Evolutionary conservation across 1,139 yeast genomes (phyloP).

Genomic region (Spencermartinsiella ligniputridi): DNA sequence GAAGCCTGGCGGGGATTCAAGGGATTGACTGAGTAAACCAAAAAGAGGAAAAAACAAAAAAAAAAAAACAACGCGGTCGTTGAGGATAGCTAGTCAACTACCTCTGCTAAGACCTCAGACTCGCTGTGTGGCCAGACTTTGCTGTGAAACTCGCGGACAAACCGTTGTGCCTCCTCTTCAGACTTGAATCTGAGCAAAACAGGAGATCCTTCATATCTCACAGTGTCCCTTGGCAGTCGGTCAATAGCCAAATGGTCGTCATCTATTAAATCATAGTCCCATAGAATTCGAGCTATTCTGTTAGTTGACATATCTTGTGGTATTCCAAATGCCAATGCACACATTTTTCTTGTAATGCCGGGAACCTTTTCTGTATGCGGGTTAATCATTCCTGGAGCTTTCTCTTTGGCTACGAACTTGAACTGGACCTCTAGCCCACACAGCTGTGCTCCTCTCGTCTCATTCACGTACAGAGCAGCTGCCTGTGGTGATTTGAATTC

Average conservation of each 20-base stretch:
- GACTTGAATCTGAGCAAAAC: conserved; percentile 48
- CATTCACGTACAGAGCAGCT: conserved; percentile 49
- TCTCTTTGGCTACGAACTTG: conserved; percentile 38
- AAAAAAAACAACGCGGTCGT: not conserved
- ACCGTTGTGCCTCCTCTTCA: conserved; percentile 47
- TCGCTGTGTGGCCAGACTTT: conserved; percentile 37
- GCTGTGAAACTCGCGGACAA: conserved; percentile 54
- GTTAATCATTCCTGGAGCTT: conserved; percentile 26
- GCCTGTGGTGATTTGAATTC: conserved; percentile 44
- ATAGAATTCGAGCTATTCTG: conserved; percentile 34
- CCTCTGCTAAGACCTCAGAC: conserved; percentile 34
- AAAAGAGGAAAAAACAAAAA: not conserved
- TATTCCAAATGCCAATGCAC: conserved; percentile 38
- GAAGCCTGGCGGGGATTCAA: conserved; percentile 75
- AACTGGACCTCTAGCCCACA: conserved; percentile 49
- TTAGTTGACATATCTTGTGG: conserved; percentile 34
- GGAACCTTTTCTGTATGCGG: conserved; percentile 29
- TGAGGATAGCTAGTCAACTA: conserved; percentile 38
- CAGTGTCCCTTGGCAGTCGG: conserved; percentile 28
- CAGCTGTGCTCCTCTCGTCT: conserved; percentile 45
- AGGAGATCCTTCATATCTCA: conserved; percentile 33
- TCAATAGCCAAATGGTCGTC: conserved; percentile 32
- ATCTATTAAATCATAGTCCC: conserved; percentile 41
- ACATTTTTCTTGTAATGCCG: conserved; percentile 26
- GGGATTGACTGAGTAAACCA: conserved; percentile 15